Conservation (phyloP, 2,329 filamentous ascomycete genomes). For the Fusarium sp. region DNA sequence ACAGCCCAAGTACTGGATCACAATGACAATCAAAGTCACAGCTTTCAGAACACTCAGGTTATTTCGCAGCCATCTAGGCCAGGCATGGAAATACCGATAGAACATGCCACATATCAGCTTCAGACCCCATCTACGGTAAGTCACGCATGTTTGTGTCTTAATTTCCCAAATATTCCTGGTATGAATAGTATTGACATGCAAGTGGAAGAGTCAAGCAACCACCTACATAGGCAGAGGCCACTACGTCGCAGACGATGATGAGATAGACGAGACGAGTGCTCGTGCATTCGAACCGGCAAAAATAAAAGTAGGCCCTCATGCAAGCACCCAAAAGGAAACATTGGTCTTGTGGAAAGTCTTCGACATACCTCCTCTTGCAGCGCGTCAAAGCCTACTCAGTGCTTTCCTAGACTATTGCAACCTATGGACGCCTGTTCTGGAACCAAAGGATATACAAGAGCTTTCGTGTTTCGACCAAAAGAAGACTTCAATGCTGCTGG, state of each 20-base stretch:
- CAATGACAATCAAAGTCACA: background rate
- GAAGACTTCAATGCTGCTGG: background rate
- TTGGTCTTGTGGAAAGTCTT: background rate
- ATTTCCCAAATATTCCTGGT: no score
- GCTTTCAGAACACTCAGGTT: background rate
- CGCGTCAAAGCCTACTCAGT: constrained; percentile 1
- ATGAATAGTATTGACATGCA: background rate
- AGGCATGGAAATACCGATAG: background rate
- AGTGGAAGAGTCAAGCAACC: background rate
- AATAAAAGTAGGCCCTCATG: constrained; percentile 1
- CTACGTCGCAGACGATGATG: background rate
- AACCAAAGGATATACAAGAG: background rate
- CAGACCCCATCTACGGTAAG: background rate
- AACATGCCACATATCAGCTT: background rate
- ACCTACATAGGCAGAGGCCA: constrained; percentile 8
- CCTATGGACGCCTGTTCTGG: constrained; percentile 3
- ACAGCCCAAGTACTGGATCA: background rate
- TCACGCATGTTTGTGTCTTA: background rate
- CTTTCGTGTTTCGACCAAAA: background rate
- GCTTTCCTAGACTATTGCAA: background rate
- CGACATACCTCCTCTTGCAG: constrained; percentile 1
- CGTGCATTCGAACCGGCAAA: constrained; percentile 3
- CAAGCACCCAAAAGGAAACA: constrained; percentile 5
- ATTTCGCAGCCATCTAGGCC: no score
- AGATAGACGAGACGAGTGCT: constrained; percentile 7